Conservation (phyloP, 768 basidiomycete species). For the Multifurca ochricompacta region DNA sequence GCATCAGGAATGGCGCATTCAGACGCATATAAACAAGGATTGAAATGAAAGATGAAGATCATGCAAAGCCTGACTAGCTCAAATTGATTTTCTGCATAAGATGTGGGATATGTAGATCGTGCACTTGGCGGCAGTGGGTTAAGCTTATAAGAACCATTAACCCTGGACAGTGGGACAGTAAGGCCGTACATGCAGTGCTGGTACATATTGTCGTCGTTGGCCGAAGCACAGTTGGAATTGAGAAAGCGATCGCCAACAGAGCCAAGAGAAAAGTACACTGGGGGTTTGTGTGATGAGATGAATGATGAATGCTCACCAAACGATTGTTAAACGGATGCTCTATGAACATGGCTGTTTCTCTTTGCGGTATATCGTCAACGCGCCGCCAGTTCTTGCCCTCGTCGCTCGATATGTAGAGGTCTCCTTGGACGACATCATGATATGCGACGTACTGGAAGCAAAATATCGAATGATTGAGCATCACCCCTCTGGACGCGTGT, state of each 20-base stretch:
- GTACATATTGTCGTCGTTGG: neutral
- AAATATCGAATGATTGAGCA: too few relatives aligned
- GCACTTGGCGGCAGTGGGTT: neutral
- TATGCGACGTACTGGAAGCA: constrained; percentile 56
- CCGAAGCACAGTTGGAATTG: neutral
- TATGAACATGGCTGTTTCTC: constrained; percentile 62
- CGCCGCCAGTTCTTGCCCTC: constrained; percentile 72
- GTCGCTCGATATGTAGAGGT: constrained; percentile 71
- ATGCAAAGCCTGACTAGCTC: too few relatives aligned
- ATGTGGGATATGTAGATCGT: too few relatives aligned
- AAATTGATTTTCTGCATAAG: too few relatives aligned
- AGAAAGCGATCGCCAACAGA: neutral
- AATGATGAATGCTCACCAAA: neutral
- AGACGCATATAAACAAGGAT: neutral
- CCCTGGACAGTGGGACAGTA: too few relatives aligned
- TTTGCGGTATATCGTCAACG: constrained; percentile 45
- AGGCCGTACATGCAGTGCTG: neutral
- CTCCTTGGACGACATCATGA: constrained; percentile 63
- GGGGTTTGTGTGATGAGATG: constrained; percentile 1
- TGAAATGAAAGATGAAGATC: neutral
- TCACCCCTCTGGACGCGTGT: too few relatives aligned
- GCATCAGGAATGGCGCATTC: neutral
- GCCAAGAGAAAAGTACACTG: too few relatives aligned
- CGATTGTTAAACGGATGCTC: constrained; percentile 81
- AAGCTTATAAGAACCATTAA: too few relatives aligned